Base-by-base conservation (phyloP, 1,284 basidiomycete genomes). In the Puccinia polysora region DNA sequence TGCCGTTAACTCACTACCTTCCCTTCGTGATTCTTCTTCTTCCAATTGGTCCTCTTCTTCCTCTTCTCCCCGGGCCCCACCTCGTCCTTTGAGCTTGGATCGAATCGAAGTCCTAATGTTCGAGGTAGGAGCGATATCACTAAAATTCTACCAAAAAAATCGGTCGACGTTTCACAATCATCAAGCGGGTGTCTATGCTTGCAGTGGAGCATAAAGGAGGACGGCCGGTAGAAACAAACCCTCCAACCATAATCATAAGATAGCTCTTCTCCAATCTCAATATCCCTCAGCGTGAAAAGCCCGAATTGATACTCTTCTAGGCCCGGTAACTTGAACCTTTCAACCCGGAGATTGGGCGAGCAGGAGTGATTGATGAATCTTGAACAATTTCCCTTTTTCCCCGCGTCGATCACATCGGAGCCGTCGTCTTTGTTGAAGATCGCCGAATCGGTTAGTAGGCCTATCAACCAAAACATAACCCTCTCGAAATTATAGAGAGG, bases 301-400 rank as follows among this genome's bases (percentile, higher is more conserved):
- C 68, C 68, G 28, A 70, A 59, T 50, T 70, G 68, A 25, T 70
- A 70, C 36, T 70, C 68, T 18, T 70, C 68, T 12, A 62, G n/a
- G 7, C 58, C 68, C 20, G 68, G 53, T n/a, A 70, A 52, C 58
- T 70, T 70, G 36, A 62, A 70, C 45, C 58, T 30, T 43, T 70
- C 58, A 4, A 70, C 68, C 20, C 36, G 20, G 10, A 70, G 34
- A 43, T 70, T 70, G 4, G 68, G 68, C 47, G 58, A 36, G 53
- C 68, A 70, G 5, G 68, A 70, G 28, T 70, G 68, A 32, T 70
- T 70, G 32, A 70, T 70, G 7, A 62, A 70, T 38, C 68, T 59
- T 8, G 68, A 47, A 40, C 68, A 70, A 53, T 70, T 70, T 5
- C 68, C 68, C 28, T 70, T 70, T 14, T 60, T 59, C n/a, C 68